Evolutionary conservation across 1,284 basidiomycete species (phyloP).

Genomic region (Lignosus rhinocerotis): DNA sequence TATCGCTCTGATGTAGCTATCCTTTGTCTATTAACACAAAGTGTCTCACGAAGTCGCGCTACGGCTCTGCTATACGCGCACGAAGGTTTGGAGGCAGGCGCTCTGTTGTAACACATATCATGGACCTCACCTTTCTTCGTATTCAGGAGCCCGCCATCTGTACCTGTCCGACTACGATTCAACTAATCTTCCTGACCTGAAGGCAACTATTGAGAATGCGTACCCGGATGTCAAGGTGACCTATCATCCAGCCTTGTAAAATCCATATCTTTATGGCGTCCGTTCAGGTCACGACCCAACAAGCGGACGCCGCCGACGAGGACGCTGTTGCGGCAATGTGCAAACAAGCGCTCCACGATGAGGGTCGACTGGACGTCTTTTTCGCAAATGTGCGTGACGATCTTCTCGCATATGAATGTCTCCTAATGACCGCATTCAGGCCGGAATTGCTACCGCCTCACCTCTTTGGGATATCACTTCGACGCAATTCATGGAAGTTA

Average conservation of each 20-base stretch:
- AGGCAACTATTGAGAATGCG: constrained; percentile 61
- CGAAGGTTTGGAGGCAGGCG: constrained; percentile 55
- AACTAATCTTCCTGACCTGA: constrained; percentile 72
- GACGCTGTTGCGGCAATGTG: constrained; percentile 70
- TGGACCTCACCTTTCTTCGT: neutral
- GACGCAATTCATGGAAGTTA: constrained; percentile 72
- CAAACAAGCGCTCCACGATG: constrained; percentile 72
- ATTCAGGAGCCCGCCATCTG: constrained; percentile 77
- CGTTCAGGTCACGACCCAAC: constrained; percentile 64
- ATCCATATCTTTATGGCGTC: neutral
- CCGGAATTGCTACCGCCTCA: constrained; percentile 56
- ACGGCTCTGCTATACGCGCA: constrained; percentile 77
- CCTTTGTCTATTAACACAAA: constrained; percentile 4
- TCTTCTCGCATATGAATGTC: neutral
- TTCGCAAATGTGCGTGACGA: constrained; percentile 79
- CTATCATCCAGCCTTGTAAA: neutral
- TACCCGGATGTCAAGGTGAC: constrained; percentile 82
- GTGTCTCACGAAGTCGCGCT: constrained; percentile 54
- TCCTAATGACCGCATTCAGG: constrained; percentile 41
- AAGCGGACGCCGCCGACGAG: constrained; percentile 86
- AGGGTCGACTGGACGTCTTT: constrained; percentile 89
- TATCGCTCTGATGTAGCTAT: neutral
- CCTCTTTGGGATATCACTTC: constrained; percentile 57
- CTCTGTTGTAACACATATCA: neutral
- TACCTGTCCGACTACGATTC: constrained; percentile 82